Evolutionary conservation across 2,329 filamentous ascomycete species (phyloP).

Genomic region (Daldinia sp.): DNA sequence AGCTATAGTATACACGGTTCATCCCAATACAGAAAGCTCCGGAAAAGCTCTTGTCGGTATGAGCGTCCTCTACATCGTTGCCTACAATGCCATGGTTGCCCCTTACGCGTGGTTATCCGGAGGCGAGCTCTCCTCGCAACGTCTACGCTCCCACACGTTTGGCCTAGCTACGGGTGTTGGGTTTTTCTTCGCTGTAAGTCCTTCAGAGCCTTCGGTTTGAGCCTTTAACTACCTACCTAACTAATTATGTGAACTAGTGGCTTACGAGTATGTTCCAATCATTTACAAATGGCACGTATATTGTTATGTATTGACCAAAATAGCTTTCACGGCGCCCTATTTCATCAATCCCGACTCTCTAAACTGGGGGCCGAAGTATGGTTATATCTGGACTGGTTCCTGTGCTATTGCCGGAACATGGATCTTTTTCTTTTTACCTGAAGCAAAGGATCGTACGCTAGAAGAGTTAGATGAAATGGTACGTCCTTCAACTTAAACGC

Average conservation of each 20-base stretch:
- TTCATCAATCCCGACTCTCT: constrained; percentile 68
- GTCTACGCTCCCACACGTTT: constrained; percentile 68
- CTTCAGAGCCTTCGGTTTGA: not conserved
- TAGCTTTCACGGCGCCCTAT: constrained; percentile 67
- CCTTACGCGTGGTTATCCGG: constrained; percentile 69
- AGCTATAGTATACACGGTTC: constrained; percentile 63
- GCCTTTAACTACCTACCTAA: constrained; percentile 1
- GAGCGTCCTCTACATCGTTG: constrained; percentile 65
- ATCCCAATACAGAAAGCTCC: constrained; percentile 53
- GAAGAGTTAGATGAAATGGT: constrained; percentile 69
- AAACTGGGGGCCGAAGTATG: constrained; percentile 69
- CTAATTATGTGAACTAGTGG: constrained; percentile 54
- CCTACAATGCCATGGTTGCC: constrained; percentile 66
- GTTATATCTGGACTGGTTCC: constrained; percentile 65
- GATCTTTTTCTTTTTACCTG: constrained; percentile 64
- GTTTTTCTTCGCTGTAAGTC: constrained; percentile 62
- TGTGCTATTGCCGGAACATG: constrained; percentile 52
- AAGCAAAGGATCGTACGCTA: constrained; percentile 65
- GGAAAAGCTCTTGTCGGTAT: constrained; percentile 65
- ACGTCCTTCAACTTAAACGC: constrained; percentile 23
- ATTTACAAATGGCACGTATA: not conserved
- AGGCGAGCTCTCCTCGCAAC: constrained; percentile 68
- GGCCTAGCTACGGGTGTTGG: constrained; percentile 65
- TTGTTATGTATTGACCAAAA: not conserved
- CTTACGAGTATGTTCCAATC: constrained; percentile 55